Percentiles rank a stretch among this genome's conserved stretches.
Evolutionary conservation across 768 basidiomycete species (phyloP).

Genomic region (Gyrodon lividus): DNA sequence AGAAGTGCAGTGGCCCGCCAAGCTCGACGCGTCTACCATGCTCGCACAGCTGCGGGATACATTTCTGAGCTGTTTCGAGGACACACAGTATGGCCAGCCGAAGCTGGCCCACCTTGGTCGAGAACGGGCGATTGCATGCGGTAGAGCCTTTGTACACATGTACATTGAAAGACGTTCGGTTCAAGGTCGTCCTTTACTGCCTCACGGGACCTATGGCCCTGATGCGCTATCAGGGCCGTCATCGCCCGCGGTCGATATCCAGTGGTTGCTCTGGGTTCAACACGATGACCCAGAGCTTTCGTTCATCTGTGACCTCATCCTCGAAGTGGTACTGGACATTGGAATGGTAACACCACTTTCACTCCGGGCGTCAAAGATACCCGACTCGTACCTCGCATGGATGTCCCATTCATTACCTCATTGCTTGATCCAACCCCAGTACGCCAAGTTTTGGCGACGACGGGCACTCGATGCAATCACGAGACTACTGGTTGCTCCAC

Average conservation of each 20-base stretch:
- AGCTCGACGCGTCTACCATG: conserved; percentile 4
- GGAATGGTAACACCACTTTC: conserved; percentile 2
- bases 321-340: background rate
- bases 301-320: conserved; percentile 4
- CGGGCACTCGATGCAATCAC: conserved; percentile 1
- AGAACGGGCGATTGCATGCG: conserved; percentile 11
- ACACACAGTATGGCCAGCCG: conserved; percentile 1
- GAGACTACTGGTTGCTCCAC: conserved; percentile 3
- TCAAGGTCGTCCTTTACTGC: background rate
- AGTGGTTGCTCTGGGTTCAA: conserved; percentile 5
- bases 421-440: background rate
- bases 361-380: background rate
- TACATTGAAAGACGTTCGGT: conserved; percentile 6
- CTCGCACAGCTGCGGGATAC: conserved; percentile 4
- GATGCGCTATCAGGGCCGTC: background rate
- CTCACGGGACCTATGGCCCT: background rate
- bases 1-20: conserved; percentile 9
- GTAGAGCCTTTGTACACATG: conserved; percentile 10
- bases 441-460: background rate
- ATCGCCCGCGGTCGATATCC: background rate
- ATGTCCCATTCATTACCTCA: conserved; percentile 6
- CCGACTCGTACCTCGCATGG: conserved; percentile 1
- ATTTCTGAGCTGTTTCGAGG: conserved; percentile 8
- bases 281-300: conserved; percentile 4
- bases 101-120: conserved; percentile 1